Conservation (phyloP, 192 early-diverging fungal species). For the Haplosporangium gracile region DNA sequence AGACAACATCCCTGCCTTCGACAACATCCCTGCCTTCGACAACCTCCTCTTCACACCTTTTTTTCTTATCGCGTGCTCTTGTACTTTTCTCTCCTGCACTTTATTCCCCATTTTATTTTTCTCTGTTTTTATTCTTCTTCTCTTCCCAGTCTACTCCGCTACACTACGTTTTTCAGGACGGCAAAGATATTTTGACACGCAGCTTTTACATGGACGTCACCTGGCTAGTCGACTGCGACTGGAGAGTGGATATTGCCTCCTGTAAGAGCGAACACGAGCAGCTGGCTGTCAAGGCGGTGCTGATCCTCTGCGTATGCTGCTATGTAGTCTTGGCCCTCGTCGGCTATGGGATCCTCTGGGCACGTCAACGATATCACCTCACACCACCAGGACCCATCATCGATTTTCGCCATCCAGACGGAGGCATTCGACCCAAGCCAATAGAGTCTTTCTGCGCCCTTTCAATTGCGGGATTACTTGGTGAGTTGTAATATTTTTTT, state of each 20-base stretch:
- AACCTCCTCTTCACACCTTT: not conserved
- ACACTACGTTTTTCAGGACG: not conserved
- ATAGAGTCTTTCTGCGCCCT: constrained; percentile 52
- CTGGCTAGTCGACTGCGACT: constrained; percentile 48
- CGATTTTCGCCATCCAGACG: constrained; percentile 52
- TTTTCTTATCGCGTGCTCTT: not conserved
- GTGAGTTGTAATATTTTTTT: constrained; percentile 21
- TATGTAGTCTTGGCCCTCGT: constrained; percentile 34
- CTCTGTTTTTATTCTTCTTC: not conserved
- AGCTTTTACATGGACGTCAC: constrained; percentile 45
- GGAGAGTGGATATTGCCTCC: constrained; percentile 51
- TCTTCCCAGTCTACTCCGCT: not conserved
- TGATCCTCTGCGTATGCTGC: constrained; percentile 43
- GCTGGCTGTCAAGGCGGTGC: constrained; percentile 10
- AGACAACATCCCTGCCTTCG: not conserved
- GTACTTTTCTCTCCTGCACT: not conserved
- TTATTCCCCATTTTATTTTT: not conserved
- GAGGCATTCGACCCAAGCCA: constrained; percentile 53
- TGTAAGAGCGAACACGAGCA: constrained; percentile 32
- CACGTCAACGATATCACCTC: constrained; percentile 40
- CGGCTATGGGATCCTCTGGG: constrained; percentile 53
- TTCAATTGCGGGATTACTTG: constrained; percentile 45
- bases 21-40: not conserved
- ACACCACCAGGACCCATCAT: constrained; percentile 49
- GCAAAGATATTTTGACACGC: not conserved